Conservation (phyloP, 2,329 filamentous ascomycete genomes). For the Epichloe hybrida region DNA sequence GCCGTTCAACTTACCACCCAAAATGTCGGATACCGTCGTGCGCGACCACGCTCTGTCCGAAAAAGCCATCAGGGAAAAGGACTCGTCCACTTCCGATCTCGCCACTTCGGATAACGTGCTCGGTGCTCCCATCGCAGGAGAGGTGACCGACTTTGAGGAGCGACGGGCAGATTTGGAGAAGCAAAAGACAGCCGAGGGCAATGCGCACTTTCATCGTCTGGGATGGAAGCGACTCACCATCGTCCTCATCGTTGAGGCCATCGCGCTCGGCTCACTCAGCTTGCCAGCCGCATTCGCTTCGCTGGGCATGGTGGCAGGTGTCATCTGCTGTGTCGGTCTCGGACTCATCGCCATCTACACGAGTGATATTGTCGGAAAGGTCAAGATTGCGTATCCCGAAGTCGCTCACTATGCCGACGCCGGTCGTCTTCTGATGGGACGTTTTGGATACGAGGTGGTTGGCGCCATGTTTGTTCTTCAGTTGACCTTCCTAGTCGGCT, state of each 20-base stretch:
- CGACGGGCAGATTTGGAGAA: constrained; percentile 28
- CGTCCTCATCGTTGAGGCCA: constrained; percentile 42
- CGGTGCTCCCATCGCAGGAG: constrained; percentile 16
- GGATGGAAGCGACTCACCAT: constrained; percentile 44
- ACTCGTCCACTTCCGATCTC: constrained; percentile 4
- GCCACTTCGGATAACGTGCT: constrained; percentile 13
- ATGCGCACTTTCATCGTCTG: constrained; percentile 36
- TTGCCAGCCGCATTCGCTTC: constrained; percentile 38
- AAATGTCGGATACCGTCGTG: constrained; percentile 3
- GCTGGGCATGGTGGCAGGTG: constrained; percentile 39
- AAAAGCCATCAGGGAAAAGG: constrained; percentile 2
- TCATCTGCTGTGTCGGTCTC: constrained; percentile 27
- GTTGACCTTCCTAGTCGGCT: constrained; percentile 55
- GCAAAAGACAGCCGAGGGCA: constrained; percentile 30
- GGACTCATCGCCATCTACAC: constrained; percentile 35
- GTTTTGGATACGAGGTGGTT: constrained; percentile 46
- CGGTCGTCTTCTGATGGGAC: constrained; percentile 46
- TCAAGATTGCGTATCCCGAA: constrained; percentile 38
- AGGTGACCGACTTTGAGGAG: constrained; percentile 25
- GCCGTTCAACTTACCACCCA: not conserved
- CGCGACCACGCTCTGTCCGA: constrained; percentile 4
- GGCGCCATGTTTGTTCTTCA: constrained; percentile 49
- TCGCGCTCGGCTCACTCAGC: constrained; percentile 39
- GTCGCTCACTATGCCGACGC: constrained; percentile 57
- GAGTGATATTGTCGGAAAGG: constrained; percentile 31